Evolutionary conservation across 2,329 filamentous ascomycete genomes (phyloP).

Genomic region (Xylariaceae sp.): DNA sequence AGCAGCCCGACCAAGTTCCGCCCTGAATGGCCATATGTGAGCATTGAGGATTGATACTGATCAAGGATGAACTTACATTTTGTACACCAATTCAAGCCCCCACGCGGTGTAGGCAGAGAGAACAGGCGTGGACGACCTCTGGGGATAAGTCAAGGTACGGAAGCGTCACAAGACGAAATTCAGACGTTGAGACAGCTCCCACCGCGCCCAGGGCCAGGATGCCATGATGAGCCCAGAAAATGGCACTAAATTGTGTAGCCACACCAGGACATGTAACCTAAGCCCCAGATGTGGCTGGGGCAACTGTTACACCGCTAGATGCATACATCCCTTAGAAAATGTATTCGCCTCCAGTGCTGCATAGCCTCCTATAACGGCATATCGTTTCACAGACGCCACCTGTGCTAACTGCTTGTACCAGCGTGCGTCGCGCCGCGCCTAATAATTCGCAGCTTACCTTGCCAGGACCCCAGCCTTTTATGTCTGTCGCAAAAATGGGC

Average conservation of each 20-base stretch:
- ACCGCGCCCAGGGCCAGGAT: neutral
- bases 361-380: neutral
- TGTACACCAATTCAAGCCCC: conserved; percentile 2
- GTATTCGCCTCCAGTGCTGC: neutral
- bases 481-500: conserved; percentile 17
- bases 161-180: neutral
- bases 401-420: neutral
- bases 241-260: neutral
- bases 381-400: neutral
- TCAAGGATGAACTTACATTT: conserved; percentile 17
- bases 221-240: neutral
- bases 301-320: too few species aligned
- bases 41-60: neutral
- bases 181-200: conserved; percentile 3
- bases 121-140: neutral
- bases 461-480: neutral
- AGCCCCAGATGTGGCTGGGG: neutral
- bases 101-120: neutral
- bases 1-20: conserved; percentile 26
- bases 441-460: neutral
- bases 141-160: neutral
- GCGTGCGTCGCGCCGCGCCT: neutral
- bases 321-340: too few species aligned
- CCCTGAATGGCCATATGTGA: conserved; percentile 18
- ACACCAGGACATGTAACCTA: too few species aligned